Evolutionary conservation across 2,329 filamentous ascomycete species (phyloP), one percentile per base, ranked within the genome.

Genomic region (Pezicula neosporulosa): DNA sequence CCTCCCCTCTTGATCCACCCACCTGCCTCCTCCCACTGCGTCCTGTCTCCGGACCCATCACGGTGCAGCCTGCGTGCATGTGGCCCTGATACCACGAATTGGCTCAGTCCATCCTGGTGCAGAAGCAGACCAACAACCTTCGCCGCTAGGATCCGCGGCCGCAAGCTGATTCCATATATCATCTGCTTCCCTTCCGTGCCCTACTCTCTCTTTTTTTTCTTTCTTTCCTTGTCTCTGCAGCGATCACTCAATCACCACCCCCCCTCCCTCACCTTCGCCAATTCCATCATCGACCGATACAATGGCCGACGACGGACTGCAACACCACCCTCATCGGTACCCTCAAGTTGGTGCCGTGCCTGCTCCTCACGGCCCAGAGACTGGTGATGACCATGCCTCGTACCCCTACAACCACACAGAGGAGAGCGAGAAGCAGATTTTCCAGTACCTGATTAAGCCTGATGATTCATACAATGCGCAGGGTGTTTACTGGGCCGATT

Each of bases 401-500:
- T 49, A 58, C 41, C 57, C 54, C 5, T 47, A 48, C 46, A 35
- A 33, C 9, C 56, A 59, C 49, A 52, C 57, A 18, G 36, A 51
- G 3, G 47, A 48, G 6, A 48, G 53, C 52, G 84, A 88, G 66
- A 74, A 75, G 56, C 76, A 74, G 39, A 78, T 86, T 61, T 96
- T 97, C 74, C 80, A 87, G 63, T 82, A 86, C 60, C 76, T 97
- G 52, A 87, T 95, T 51, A 87, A 89, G 50, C 93, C 93, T 2
- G 89, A 95, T 65, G 93, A 97, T 73, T 87, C 85, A 57, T 97
- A 93, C 73, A 89, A 87, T 50, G 72, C 80, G 50, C 82, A 92
- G 18, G 93, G 93, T 55, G 80, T 83, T 59, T 97, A 97, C 80
- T 97, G 92, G 92, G 93, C 92, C 33, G 93, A 97, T 67, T 76